phyloP scores from a whole-genome alignment of 495 filamentous ascomycete genomes.

The Podospora australis region DNA sequence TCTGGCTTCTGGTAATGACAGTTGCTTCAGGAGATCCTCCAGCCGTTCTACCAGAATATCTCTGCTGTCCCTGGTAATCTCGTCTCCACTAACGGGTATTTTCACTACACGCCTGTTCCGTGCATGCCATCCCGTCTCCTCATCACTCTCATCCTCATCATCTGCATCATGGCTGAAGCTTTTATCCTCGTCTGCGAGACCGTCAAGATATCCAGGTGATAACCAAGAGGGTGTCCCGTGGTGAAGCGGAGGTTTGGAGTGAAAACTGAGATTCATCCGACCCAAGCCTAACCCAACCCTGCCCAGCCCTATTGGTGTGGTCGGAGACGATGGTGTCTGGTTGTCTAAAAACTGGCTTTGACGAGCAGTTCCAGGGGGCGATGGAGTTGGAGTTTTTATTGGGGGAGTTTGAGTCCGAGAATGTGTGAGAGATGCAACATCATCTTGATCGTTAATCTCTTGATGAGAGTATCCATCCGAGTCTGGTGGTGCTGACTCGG shows the following conservation, averaged over 20 bases:
- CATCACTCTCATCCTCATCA: conserved; percentile 9
- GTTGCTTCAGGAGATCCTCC: conserved; percentile 35
- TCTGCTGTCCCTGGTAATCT: conserved; percentile 36
- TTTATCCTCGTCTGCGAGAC: neutral
- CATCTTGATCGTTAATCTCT: neutral
- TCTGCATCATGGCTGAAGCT: conserved; percentile 3
- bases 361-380: neutral
- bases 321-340: neutral
- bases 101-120: neutral
- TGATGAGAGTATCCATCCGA: neutral
- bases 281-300: neutral
- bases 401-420: neutral
- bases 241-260: neutral
- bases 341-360: neutral
- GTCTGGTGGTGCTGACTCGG: neutral
- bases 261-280: neutral
- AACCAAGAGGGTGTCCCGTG: neutral
- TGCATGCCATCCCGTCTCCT: neutral
- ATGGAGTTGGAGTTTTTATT: neutral
- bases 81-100: too few relatives aligned
- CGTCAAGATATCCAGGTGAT: neutral
- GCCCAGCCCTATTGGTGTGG: neutral
- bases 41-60: conserved; percentile 44
- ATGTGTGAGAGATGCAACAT: neutral
- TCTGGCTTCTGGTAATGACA: too few relatives aligned